Conservation (phyloP, 73 alveolate genomes). For the Paramecium biaurelia region DNA sequence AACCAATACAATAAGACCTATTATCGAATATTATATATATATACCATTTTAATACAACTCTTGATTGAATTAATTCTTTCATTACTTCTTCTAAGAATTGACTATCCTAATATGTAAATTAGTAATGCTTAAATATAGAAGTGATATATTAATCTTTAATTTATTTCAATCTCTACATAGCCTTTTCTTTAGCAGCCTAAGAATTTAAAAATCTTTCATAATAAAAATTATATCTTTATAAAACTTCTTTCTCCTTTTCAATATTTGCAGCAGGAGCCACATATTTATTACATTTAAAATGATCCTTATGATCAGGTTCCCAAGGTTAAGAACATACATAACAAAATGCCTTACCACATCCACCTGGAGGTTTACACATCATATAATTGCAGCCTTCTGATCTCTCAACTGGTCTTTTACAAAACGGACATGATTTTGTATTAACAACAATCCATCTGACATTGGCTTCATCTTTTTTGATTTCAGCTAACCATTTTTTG, state of each 20-base stretch:
- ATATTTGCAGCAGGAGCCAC: conserved; percentile 2
- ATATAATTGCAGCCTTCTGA: conserved; percentile 78
- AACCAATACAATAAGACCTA: conserved; percentile 44
- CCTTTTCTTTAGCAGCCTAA: conserved; percentile 47
- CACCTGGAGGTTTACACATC: conserved; percentile 73
- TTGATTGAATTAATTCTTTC: conserved; percentile 11
- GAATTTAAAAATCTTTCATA: conserved; percentile 67
- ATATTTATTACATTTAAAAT: conserved; percentile 72
- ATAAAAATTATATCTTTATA: conserved; percentile 63
- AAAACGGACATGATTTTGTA: conserved; percentile 76
- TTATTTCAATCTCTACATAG: neutral
- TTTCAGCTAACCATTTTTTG: conserved; percentile 52
- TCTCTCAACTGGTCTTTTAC: conserved; percentile 74
- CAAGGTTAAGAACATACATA: conserved; percentile 76
- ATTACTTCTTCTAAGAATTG: neutral
- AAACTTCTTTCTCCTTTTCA: conserved; percentile 41
- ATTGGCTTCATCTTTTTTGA: conserved; percentile 67
- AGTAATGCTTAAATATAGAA: neutral
- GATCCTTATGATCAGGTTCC: conserved; percentile 72
- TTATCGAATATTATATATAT: neutral
- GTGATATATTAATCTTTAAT: neutral
- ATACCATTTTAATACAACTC: conserved; percentile 46
- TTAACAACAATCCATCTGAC: conserved; percentile 67
- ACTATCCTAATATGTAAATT: neutral
- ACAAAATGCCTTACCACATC: conserved; percentile 78